Evolutionary conservation across 148 eudicot genomes (phyloP).

Genomic region (Polygonum aviculare): DNA sequence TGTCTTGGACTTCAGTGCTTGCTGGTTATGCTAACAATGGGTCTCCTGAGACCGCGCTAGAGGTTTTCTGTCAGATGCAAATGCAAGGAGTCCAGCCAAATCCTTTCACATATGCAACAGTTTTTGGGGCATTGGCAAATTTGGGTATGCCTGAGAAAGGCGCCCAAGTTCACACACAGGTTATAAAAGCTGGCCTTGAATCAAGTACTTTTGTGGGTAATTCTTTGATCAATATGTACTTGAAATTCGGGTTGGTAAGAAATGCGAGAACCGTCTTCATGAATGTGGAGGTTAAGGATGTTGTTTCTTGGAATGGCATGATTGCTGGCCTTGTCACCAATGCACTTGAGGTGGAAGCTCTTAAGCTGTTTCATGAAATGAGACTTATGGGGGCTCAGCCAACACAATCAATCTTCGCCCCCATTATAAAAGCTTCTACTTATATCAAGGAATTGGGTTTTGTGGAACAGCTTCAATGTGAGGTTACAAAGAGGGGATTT

Average conservation of each 20-base stretch:
- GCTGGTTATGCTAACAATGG: conserved; percentile 56
- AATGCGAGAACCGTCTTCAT: conserved; percentile 52
- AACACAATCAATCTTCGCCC: conserved; percentile 42
- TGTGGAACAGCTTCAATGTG: conserved; percentile 60
- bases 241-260: conserved; percentile 50
- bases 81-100: conserved; percentile 51
- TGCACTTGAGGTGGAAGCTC: conserved; percentile 56
- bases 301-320: conserved; percentile 82
- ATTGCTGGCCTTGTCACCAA: conserved; percentile 68
- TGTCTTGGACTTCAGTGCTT: conserved; percentile 89
- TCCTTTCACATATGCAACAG: conserved; percentile 68
- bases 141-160: conserved; percentile 46
- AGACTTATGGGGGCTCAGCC: conserved; percentile 38
- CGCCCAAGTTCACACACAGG: conserved; percentile 50
- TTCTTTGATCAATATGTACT: conserved; percentile 70
- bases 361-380: conserved; percentile 50
- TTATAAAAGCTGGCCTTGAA: conserved; percentile 59
- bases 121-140: conserved; percentile 60
- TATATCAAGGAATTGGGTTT: conserved; percentile 51
- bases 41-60: conserved; percentile 36
- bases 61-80: conserved; percentile 44
- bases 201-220: conserved; percentile 52
- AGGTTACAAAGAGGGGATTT: conserved; percentile 47
- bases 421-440: conserved; percentile 55
- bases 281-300: conserved; percentile 37